These are phyloP conservation scores for Raphanus hybrid DNA, from an alignment of 441 rosid species.

Conservation along the genomic window DNA sequence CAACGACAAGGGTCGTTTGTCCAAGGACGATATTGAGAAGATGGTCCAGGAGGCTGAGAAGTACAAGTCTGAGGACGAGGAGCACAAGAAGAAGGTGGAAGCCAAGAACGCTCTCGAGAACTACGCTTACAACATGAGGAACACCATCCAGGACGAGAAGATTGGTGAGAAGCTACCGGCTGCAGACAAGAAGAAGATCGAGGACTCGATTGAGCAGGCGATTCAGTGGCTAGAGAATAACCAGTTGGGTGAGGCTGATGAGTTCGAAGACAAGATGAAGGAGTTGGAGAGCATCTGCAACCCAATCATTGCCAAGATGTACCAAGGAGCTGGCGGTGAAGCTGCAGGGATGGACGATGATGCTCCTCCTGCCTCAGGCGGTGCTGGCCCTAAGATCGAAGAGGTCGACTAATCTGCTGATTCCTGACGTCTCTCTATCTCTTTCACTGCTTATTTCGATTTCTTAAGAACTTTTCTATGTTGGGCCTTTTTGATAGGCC, in stretches of 20 bases:
- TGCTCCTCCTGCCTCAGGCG: conserved; percentile 52
- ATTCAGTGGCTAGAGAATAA: conserved; percentile 75
- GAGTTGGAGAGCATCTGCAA: conserved; percentile 77
- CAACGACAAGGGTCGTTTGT: conserved; percentile 75
- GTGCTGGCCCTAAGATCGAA: conserved; percentile 64
- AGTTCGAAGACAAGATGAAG: conserved; percentile 78
- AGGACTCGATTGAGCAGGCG: conserved; percentile 63
- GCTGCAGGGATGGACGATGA: conserved; percentile 60
- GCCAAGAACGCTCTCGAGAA: conserved; percentile 73
- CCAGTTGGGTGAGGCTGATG: conserved; percentile 75
- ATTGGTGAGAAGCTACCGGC: conserved; percentile 58
- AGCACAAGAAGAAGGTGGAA: conserved; percentile 85
- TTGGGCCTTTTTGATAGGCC: conserved; percentile 13
- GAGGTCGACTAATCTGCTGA: conserved; percentile 45
- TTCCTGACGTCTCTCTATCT: conserved; percentile 27
- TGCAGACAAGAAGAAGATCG: conserved; percentile 76
- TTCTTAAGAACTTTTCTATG: neutral
- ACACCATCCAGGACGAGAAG: conserved; percentile 79
- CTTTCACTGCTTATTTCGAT: neutral
- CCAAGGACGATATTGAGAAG: conserved; percentile 69
- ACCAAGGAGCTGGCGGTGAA: conserved; percentile 65
- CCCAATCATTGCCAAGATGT: conserved; percentile 76
- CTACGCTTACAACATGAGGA: conserved; percentile 80
- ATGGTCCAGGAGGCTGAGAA: conserved; percentile 85
- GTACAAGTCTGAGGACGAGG: conserved; percentile 73